Conservation (phyloP, 2,329 filamentous ascomycete genomes). For the Zalaria sp. region DNA sequence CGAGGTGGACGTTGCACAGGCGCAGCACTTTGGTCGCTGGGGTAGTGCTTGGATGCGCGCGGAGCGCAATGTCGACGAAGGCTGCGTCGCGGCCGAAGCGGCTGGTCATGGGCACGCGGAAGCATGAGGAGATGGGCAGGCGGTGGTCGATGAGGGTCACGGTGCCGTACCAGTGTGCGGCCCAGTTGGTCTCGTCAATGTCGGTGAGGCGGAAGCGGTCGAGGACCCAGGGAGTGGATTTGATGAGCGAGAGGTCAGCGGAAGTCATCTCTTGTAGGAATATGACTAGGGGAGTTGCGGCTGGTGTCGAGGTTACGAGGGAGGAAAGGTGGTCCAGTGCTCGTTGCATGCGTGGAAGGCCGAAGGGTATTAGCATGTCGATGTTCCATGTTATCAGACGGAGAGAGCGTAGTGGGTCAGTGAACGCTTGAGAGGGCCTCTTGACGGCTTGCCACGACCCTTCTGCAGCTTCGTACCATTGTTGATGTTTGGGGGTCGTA, state of each 20-base stretch:
- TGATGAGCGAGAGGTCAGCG: conserved; percentile 31
- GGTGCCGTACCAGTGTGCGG: conserved; percentile 36
- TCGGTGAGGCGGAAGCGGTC: conserved; percentile 36
- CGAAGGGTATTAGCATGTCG: conserved; percentile 27
- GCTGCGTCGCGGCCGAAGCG: conserved; percentile 39
- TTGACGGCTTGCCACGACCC: neutral
- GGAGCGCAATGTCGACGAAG: conserved; percentile 36
- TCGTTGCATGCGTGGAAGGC: conserved; percentile 25
- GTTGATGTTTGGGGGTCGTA: neutral
- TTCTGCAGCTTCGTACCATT: neutral
- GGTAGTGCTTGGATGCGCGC: neutral
- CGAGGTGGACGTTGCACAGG: conserved; percentile 44
- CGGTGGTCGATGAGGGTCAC: conserved; percentile 36
- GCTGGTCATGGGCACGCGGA: conserved; percentile 37
- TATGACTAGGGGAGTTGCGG: conserved; percentile 18
- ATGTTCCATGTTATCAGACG: conserved; percentile 35
- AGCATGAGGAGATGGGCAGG: conserved; percentile 29
- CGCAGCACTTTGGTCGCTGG: conserved; percentile 22
- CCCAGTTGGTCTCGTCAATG: conserved; percentile 28
- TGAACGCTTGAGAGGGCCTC: neutral
- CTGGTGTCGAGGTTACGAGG: conserved; percentile 12
- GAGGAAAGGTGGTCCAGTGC: conserved; percentile 25
- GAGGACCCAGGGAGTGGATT: conserved; percentile 32
- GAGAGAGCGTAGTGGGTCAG: conserved; percentile 6
- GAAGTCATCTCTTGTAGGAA: conserved; percentile 40